Evolutionary conservation across 2,329 filamentous ascomycete genomes (phyloP).

Genomic region (Hymenoscyphus fructigenus): DNA sequence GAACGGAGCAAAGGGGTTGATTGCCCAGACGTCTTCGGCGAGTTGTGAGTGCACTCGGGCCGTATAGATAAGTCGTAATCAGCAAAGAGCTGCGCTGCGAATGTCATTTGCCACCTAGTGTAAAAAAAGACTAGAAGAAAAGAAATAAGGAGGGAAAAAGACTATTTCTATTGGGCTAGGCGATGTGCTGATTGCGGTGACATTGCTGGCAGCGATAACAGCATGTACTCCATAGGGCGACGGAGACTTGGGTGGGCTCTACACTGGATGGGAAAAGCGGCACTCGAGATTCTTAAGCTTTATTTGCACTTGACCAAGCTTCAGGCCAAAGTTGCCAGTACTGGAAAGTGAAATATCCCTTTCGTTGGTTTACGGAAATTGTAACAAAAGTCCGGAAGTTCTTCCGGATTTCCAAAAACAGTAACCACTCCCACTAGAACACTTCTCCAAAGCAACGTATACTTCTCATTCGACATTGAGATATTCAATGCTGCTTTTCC

Average conservation of each 20-base stretch:
- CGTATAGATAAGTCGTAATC: constrained; percentile 3
- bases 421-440: too few species aligned
- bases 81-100: background rate
- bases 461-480: background rate
- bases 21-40: background rate
- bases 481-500: background rate
- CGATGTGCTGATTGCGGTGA: background rate
- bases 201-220: background rate
- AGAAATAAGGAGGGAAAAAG: background rate
- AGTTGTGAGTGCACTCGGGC: constrained; percentile 1
- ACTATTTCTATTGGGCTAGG: background rate
- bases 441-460: too few species aligned
- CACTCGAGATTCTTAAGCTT: background rate
- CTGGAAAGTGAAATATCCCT: too few species aligned
- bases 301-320: background rate
- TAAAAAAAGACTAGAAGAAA: background rate
- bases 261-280: background rate
- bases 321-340: background rate
- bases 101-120: background rate
- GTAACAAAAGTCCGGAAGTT: too few species aligned
- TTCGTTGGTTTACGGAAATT: too few species aligned
- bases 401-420: too few species aligned
- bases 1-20: background rate
- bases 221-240: background rate
- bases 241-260: background rate